Evolutionary conservation across 768 basidiomycete species (phyloP), one percentile per base, ranked within the genome.

Genomic region (Solioccasus polychromus): DNA sequence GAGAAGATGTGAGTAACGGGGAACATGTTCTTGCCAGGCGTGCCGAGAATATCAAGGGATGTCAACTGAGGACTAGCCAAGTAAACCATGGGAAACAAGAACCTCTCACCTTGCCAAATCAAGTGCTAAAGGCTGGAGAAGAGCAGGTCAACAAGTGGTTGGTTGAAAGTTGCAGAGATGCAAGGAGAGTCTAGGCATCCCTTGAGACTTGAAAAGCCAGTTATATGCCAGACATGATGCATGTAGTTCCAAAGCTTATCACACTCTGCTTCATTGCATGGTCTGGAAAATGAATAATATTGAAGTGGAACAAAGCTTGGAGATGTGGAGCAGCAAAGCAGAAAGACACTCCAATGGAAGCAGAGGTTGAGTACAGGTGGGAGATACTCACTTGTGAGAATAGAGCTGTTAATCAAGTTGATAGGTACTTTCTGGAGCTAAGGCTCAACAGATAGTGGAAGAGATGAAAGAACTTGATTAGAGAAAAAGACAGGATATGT

Each of bases 121-220:
- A 53, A 32, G 25, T 32, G 24, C 8, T 29, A 41, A 43, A 53
- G 48, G 24, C 39, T 47, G 3, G 45, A 42, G 25, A 47, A 39
- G 20, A 51, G 42, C 3, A 45, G 22, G 2, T 31, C 28, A 15
- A 7, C 15, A 14, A 44, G n/a, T n/a, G n/a, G n/a, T n/a, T n/a
- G n/a, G n/a, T n/a, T n/a, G n/a, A n/a, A n/a, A n/a, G n/a, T n/a
- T n/a, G n/a, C n/a, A n/a, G n/a, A n/a, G n/a, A n/a, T n/a, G n/a
- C n/a, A n/a, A 12, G 31, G 31, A 8, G n/a, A 4, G 22, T 52
- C 35, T 0, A 45, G 23, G 5, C 6, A 14, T 1, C 17, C n/a
- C 2, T 34, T 0, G 4, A 17, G 14, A 17, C 15, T 36, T 3
- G 17, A 8, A 8, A 6, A 17, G 19, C 18, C 17, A 8, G n/a